These are phyloP conservation scores for Rhizopogon vesiculosus DNA, from an alignment of 768 basidiomycete genomes.

Conservation along the genomic window DNA sequence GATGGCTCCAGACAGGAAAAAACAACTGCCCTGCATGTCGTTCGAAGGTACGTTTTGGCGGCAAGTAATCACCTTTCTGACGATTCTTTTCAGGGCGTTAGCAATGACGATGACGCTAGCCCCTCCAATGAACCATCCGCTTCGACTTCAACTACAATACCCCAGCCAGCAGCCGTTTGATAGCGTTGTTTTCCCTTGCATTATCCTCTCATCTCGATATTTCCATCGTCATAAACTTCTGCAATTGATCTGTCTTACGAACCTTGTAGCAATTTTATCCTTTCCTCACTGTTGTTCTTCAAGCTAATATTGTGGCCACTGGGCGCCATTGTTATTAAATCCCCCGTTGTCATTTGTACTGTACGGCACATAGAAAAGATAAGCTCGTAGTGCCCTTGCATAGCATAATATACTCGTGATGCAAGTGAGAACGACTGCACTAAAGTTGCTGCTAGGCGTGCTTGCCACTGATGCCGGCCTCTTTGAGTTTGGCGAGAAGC, in stretches of 20 bases:
- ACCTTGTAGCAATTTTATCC: constrained; percentile 4
- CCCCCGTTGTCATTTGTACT: background rate
- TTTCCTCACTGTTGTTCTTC: constrained; percentile 8
- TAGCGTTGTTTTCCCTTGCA: background rate
- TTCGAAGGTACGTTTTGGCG: constrained; percentile 48
- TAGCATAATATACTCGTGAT: background rate
- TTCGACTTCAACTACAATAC: constrained; percentile 4
- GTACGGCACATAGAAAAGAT: background rate
- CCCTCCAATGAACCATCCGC: background rate
- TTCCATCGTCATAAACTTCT: background rate
- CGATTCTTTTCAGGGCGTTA: constrained; percentile 18
- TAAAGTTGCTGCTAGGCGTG: constrained; percentile 9
- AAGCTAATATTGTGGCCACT: background rate
- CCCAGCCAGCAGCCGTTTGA: constrained; percentile 8
- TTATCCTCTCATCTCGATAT: background rate
- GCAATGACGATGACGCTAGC: constrained; percentile 16
- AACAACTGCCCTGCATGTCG: constrained; percentile 95
- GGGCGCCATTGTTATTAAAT: background rate
- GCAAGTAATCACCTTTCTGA: background rate
- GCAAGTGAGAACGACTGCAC: background rate
- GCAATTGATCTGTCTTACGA: constrained; percentile 11
- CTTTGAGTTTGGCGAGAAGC: constrained; percentile 83
- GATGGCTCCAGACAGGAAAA: constrained; percentile 78
- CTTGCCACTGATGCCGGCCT: constrained; percentile 56
- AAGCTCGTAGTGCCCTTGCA: background rate